phyloP scores from a whole-genome alignment of 177 flowering plant genomes.

The Vitis hybrid region DNA sequence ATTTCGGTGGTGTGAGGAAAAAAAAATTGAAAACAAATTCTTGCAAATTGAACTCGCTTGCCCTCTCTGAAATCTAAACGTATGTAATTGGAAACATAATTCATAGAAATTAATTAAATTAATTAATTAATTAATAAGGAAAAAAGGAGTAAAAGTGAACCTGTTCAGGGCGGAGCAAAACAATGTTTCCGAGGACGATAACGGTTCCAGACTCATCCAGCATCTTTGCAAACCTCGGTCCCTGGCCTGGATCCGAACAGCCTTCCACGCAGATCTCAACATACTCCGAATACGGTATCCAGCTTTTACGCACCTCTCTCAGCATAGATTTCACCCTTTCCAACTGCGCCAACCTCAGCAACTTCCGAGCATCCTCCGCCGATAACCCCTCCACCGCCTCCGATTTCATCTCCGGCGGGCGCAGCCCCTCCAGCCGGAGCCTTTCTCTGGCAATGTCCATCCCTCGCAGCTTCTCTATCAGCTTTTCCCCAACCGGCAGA shows the following conservation, averaged over 20 bases:
- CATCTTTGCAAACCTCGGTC: slow-evolving; percentile 38
- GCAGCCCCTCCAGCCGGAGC: slow-evolving; percentile 40
- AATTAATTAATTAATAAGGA: neutral
- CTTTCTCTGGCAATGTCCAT: slow-evolving; percentile 43
- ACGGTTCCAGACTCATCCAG: slow-evolving; percentile 63
- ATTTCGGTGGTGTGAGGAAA: slow-evolving; percentile 25
- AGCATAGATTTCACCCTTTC: slow-evolving; percentile 51
- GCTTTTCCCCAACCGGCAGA: slow-evolving; percentile 24
- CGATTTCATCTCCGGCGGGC: slow-evolving; percentile 23
- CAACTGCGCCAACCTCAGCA: slow-evolving; percentile 48
- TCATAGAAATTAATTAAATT: neutral
- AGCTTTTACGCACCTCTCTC: slow-evolving; percentile 28
- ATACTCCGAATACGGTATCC: slow-evolving; percentile 45
- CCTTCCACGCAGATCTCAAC: slow-evolving; percentile 44
- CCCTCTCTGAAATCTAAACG: neutral
- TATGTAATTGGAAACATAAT: slow-evolving; percentile 1
- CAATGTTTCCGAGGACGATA: slow-evolving; percentile 54
- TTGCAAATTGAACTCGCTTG: neutral
- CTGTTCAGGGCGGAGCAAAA: slow-evolving; percentile 58
- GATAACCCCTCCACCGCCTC: slow-evolving; percentile 28
- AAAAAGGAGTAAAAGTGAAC: slow-evolving; percentile 25
- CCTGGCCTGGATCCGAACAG: slow-evolving; percentile 38
- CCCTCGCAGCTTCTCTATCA: slow-evolving; percentile 38
- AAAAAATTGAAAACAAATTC: slow-evolving; percentile 2
- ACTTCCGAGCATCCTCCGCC: slow-evolving; percentile 51